Evolutionary conservation across 306 rosid genomes (phyloP), one percentile per base, ranked within the genome.

Genomic region (Macrotyloma uniflorum): DNA sequence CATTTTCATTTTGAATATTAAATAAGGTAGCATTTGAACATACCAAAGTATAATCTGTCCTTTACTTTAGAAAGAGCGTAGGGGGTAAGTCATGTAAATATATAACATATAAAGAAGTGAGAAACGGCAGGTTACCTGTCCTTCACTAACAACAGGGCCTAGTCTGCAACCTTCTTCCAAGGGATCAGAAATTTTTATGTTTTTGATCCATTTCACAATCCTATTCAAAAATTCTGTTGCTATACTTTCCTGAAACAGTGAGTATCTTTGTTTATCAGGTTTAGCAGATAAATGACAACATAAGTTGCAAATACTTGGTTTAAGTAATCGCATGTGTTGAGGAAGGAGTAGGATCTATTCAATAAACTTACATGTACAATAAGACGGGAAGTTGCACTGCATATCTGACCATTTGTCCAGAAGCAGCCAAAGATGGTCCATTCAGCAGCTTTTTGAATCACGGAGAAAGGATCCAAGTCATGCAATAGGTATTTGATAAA

Each of bases 371-470:
- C 98, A 51, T 92, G 98, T 75, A 95, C 70, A 82, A 95, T 83
- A 75, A 95, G 94, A 46, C 99, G 98, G 70, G 99, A 95, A 68
- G 99, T 95, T 79, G 99, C 99, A 86, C 98, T 95, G 91, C 99
- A 95, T 71, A 95, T 95, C 89, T 95, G 99, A 82, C 99, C 99
- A 83, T 95, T 95, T 72, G 98, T 91, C 98, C 99, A 93, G 86
- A 95, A 95, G 93, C 92, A 82, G 74, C 99, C 99, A 74, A 93
- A 95, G 61, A 75, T 53, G 15, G 97, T 75, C 99, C 99, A 95
- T 85, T 95, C 99, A 70, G 85, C 99, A 89, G 99, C 99, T 95
- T 85, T 79, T 88, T 71, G 68, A 81, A 82, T 75, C 71, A 89
- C 22, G 68, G 72, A 71, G 35, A 84, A 79, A 38, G 26, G 51